Evolutionary conservation across 2,329 filamentous ascomycete species (phyloP), one percentile per base, ranked within the genome.

Genomic region (Colletotrichum kahawae): DNA sequence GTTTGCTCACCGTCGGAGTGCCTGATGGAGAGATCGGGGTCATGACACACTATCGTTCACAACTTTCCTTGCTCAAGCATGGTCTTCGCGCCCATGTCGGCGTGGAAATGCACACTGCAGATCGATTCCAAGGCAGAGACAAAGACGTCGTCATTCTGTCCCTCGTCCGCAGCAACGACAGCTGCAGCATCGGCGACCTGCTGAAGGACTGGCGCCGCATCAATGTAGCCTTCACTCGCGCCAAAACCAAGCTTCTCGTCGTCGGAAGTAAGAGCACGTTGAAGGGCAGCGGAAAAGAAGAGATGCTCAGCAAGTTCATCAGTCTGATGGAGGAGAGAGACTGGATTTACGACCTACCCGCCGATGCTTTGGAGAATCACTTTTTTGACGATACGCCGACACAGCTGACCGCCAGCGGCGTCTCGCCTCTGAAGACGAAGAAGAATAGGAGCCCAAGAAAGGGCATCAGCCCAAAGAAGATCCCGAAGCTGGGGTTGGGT

Each of bases 1-100:
- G 92, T 0, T 90, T 99, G 4, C 88, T 98, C 64, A 90, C 91
- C 0, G 90, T 92, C 2, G 97, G 97, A 31, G 90, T 98, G 1
- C 87, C 94, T 0, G 90, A 94, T 0, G 86, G 87, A 0, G 94
- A 96, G 67, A 95, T 99, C 71, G 97, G 97, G 62, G 94, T 99
- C 78, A 98, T 99, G 87, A 98, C 97, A 18, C 95, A 98, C 84
- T 99, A 99, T 84, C 94, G 97, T 74, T 96, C 94, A 7, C 97
- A 99, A 83, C 91, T 99, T 2, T 93, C 95, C 0, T 87, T 98
- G 4, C 89, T 99, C 1, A 94, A 95, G 77, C 92, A 96, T 76
- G 89, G 89, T 13, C 90, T 98, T 38, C 91, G 91, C 36, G 87
- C 85, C 56, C 84, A 88, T 78, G 72, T 88, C 0, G 90, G 91